phyloP scores from a whole-genome alignment of 495 filamentous ascomycete genomes.

The Penicillium paxilli region DNA sequence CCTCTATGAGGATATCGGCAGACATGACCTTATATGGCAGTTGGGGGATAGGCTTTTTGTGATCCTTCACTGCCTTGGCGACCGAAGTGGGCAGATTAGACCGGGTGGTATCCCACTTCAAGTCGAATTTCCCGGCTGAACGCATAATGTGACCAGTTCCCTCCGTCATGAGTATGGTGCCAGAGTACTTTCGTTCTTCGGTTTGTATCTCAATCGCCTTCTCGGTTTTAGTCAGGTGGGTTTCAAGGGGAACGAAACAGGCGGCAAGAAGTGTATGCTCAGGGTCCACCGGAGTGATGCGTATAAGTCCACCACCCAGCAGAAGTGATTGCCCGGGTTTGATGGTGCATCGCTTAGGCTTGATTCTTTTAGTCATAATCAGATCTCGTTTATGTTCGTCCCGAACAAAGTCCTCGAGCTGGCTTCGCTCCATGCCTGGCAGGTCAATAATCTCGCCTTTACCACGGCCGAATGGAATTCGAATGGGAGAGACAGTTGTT shows the following conservation, averaged over 20 bases:
- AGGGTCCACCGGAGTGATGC: conserved; percentile 74
- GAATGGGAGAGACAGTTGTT: conserved; percentile 92
- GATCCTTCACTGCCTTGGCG: conserved; percentile 37
- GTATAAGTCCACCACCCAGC: conserved; percentile 78
- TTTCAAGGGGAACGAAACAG: conserved; percentile 71
- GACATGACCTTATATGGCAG: conserved; percentile 79
- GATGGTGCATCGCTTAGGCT: conserved; percentile 66
- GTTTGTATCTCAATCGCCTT: conserved; percentile 72
- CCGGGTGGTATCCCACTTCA: conserved; percentile 80
- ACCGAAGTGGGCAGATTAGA: conserved; percentile 39
- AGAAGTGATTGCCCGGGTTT: conserved; percentile 82
- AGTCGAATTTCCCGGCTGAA: conserved; percentile 71
- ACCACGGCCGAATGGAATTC: conserved; percentile 79
- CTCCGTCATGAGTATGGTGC: conserved; percentile 59
- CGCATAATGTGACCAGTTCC: conserved; percentile 52
- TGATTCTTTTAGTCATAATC: conserved; percentile 71
- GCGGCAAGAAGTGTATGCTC: conserved; percentile 68
- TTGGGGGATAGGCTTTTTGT: conserved; percentile 23
- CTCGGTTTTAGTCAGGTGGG: conserved; percentile 73
- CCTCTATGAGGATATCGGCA: conserved; percentile 85
- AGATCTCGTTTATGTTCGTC: conserved; percentile 63
- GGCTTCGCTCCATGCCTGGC: conserved; percentile 76
- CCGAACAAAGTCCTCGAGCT: conserved; percentile 66
- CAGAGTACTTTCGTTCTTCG: conserved; percentile 50
- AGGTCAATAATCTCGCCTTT: conserved; percentile 94